Evolutionary conservation across 2,329 filamentous ascomycete genomes (phyloP).

Genomic region (Ophiostoma triangulosporum): DNA sequence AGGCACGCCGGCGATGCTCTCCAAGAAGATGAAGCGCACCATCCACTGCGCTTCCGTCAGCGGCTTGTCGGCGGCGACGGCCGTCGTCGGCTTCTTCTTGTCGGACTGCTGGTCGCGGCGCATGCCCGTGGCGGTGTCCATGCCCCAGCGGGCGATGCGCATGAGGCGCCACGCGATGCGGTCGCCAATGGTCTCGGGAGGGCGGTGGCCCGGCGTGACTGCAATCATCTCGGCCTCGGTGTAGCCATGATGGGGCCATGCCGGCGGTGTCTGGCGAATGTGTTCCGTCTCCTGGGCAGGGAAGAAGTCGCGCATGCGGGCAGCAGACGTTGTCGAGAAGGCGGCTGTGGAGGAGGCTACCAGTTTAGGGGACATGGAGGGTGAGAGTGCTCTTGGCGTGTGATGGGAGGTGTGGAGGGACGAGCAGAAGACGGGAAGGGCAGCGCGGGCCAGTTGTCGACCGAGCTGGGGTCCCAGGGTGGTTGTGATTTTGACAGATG

Average conservation of each 20-base stretch:
- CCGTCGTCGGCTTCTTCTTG: slow-evolving; percentile 41
- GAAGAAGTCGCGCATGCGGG: slow-evolving; percentile 45
- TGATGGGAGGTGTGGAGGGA: not conserved
- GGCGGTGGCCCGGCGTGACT: slow-evolving; percentile 63
- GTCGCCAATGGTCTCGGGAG: slow-evolving; percentile 61
- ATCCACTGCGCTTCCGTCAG: slow-evolving; percentile 82
- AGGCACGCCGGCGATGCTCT: slow-evolving; percentile 86
- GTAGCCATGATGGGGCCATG: slow-evolving; percentile 62
- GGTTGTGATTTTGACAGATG: slow-evolving; percentile 1
- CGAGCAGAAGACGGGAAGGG: slow-evolving; percentile 5
- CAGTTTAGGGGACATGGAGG: not conserved
- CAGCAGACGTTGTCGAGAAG: slow-evolving; percentile 37
- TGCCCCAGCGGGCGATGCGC: slow-evolving; percentile 60
- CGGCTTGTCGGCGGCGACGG: slow-evolving; percentile 39
- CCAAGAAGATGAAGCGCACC: slow-evolving; percentile 80
- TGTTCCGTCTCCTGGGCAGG: slow-evolving; percentile 45
- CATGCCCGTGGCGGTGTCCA: slow-evolving; percentile 69
- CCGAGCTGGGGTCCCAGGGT: slow-evolving; percentile 6
- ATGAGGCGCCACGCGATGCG: slow-evolving; percentile 66
- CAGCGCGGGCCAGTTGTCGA: slow-evolving; percentile 3
- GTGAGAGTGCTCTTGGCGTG: slow-evolving; percentile 3
- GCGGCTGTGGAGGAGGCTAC: slow-evolving; percentile 14
- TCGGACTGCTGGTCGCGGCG: slow-evolving; percentile 56
- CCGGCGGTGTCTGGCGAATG: slow-evolving; percentile 48
- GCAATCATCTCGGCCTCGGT: slow-evolving; percentile 65